phyloP scores from a whole-genome alignment of 208 protist genomes.

The Novymonas esmeraldas region DNA sequence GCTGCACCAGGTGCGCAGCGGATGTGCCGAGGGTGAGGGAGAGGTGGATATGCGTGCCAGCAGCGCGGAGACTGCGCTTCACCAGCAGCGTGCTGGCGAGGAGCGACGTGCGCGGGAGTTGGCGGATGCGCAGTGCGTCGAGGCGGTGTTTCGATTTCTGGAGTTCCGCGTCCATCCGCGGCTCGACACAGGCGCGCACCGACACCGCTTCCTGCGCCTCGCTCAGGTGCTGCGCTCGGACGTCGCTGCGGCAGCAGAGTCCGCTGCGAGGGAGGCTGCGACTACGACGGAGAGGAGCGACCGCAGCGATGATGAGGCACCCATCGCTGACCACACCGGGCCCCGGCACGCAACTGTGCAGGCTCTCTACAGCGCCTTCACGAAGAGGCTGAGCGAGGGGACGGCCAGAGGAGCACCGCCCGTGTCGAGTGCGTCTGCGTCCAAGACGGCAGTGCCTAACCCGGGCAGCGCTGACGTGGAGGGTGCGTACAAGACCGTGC shows the following conservation, averaged over 20 bases:
- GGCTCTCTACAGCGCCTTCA: constrained; percentile 10
- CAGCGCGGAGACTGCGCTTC: too few species aligned
- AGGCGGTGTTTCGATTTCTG: constrained; percentile 11
- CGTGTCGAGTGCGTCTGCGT: too few species aligned
- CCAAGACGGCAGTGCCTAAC: too few species aligned
- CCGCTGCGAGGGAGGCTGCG: too few species aligned
- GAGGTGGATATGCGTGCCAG: background rate
- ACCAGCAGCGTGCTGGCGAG: background rate
- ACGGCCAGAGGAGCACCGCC: background rate
- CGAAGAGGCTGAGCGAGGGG: background rate
- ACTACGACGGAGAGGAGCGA: too few species aligned
- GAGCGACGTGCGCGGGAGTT: background rate
- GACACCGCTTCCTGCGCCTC: constrained; percentile 12
- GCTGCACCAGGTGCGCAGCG: constrained; percentile 8
- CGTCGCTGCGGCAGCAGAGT: background rate
- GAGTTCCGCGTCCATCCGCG: background rate
- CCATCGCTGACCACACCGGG: too few species aligned
- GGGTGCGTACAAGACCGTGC: too few species aligned
- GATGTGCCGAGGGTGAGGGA: too few species aligned
- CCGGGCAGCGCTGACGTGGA: too few species aligned
- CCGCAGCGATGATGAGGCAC: too few species aligned
- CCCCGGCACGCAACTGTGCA: constrained; percentile 8
- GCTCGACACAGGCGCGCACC: background rate
- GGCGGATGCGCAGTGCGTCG: constrained; percentile 3
- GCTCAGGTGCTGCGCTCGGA: background rate